phyloP scores from a whole-genome alignment of 1,284 basidiomycete species.

The Cryptococcus wingfieldii region DNA sequence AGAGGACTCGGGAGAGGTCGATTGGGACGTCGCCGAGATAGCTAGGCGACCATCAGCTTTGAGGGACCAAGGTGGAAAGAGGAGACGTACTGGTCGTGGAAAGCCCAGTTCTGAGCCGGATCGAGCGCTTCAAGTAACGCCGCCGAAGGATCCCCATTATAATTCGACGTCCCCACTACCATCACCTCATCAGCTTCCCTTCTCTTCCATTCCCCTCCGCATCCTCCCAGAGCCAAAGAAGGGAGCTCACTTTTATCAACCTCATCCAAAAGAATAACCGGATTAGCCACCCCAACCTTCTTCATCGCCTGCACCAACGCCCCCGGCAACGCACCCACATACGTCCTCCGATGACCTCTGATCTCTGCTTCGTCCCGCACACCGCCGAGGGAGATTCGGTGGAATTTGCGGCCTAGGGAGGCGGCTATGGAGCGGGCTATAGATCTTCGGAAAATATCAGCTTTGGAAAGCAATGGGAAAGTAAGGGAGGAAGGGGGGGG shows the following conservation, averaged over 20 bases:
- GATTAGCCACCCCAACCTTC: conserved; percentile 92
- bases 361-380: conserved; percentile 97
- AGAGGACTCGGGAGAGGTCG: conserved; percentile 67
- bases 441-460: conserved; percentile 13
- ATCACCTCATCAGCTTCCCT: conserved; percentile 53
- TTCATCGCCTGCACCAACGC: conserved; percentile 96
- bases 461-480: not conserved
- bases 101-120: conserved; percentile 92
- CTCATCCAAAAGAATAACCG: conserved; percentile 91
- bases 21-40: conserved; percentile 83
- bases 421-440: conserved; percentile 41
- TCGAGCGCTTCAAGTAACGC: conserved; percentile 95
- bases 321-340: conserved; percentile 75
- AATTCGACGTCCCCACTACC: conserved; percentile 33
- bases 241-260: conserved; percentile 76
- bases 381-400: conserved; percentile 88
- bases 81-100: conserved; percentile 76
- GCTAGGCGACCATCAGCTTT: conserved; percentile 9
- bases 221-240: conserved; percentile 5
- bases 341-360: conserved; percentile 92
- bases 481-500: conserved; percentile 25
- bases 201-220: conserved; percentile 31
- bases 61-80: no score
- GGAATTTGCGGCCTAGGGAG: conserved; percentile 40
- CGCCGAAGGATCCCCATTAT: conserved; percentile 80